Base-by-base conservation (phyloP, 768 basidiomycete species). In the Tephrocybe sp. region DNA sequence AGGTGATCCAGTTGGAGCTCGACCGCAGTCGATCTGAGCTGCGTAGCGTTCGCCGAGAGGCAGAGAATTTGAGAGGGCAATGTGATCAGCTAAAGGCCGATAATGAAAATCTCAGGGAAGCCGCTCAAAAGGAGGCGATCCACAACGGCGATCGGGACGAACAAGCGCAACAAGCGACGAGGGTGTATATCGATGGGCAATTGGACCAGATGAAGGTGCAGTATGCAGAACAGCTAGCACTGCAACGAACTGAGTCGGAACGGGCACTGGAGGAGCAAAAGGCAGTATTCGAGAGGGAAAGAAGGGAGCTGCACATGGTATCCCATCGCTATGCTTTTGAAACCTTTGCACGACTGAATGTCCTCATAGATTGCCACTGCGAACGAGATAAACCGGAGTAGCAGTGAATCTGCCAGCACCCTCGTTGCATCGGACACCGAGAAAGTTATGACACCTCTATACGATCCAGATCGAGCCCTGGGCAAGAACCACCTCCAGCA, bases 251-350 rank as follows among this genome's bases (percentile, higher is more conserved):
- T 1, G 51, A 48, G 28, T 45, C 55, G 2, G 20, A 54, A 39
- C 47, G 50, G 26, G 56, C 60, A 9, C 28, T 62, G 3, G 54
- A 59, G 32, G 52, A 60, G 36, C 54, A 62, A 25, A 62, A 50
- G 34, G 24, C 38, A 3, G 33, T 60, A 32, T 51, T 58, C 10
- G 41, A 50, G 3, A 51, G 48, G 2, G 62, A 64, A 39, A 48
- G 47, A 14, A 60, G 33, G 9, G 55, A 61, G 14, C 20, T 60
- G 17, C 48, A 48, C 25, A 48, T 50, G 41, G 57, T 60, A 49
- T 40, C 43, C 41, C 14, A 15, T 24, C 12, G 2, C 17, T 37
- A 5, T 12, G 3, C n/a, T n/a, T 6, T 20, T 12, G 8, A 39
- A 21, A 8, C n/a, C 18, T 6, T 39, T 17, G 5, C 18, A 39